Base-by-base conservation (phyloP, 2,329 filamentous ascomycete species). In the Fusarium graminum region DNA sequence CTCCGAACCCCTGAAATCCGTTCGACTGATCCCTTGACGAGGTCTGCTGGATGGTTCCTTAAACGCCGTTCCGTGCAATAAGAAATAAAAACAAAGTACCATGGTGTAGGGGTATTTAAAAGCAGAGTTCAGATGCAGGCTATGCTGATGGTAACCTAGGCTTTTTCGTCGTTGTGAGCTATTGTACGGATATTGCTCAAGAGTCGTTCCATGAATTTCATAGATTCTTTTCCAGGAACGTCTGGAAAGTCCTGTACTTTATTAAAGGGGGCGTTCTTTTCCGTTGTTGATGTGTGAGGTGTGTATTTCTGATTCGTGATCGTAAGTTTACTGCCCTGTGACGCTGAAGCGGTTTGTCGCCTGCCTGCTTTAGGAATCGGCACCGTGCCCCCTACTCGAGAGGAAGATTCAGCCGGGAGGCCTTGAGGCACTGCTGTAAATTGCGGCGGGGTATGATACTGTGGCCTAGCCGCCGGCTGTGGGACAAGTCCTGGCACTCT, bases 121-220 rank as follows among this genome's bases (percentile, higher is more conserved):
- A 57, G 47, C 46, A 51, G 39, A 52, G 40, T 32, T 39, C 39
- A 30, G 16, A 47, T 32, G 29, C 36, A 26, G 17, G 14, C 19
- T 17, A 32, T 58, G n/a, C 40, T 22, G 14, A 25, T 34, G 16
- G 16, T 46, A 51, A 34, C 29, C 52, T 65, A 64, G 25, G 43
- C 14, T 11, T 29, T 30, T 19, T 46, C 51, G 9, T 52, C 44
- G 25, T 70, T 69, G 17, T 69, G 69, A 25, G 76, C 78, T 11
- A 79, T 80, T 47, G 80, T 77, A 40, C 80, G 80, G 14, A 87
- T 74, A 63, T 85, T 85, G 41, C 74, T 71, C 79, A 87, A 81
- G 78, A 87, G 82, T 62, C 80, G 80, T 71, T 86, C 83, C 42
- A 86, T 79, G 39, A 86, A 77, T 26, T 81, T 76, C 75, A 80